phyloP scores from a whole-genome alignment of 1,284 basidiomycete genomes.

The Volvariella surrecta region DNA sequence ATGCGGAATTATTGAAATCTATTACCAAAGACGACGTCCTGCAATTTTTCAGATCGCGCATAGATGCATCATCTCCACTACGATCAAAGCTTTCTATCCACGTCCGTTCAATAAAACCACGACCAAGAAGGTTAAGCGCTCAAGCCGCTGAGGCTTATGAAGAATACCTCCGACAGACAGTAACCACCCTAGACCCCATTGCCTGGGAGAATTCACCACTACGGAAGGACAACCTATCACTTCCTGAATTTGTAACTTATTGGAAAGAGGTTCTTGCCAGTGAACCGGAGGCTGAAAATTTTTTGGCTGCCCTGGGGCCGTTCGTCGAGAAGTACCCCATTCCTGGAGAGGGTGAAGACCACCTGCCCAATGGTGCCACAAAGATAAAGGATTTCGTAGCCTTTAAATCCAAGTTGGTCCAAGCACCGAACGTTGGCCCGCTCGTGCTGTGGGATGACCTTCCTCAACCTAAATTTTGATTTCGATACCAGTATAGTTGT shows the following conservation, averaged over 20 bases:
- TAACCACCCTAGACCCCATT: constrained; percentile 13
- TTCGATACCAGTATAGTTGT: background rate
- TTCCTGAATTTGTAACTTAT: constrained; percentile 36
- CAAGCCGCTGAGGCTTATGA: constrained; percentile 63
- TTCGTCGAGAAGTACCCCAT: constrained; percentile 47
- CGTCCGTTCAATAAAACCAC: constrained; percentile 61
- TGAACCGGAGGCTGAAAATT: constrained; percentile 22
- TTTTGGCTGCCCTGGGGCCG: constrained; percentile 44
- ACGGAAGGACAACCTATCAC: constrained; percentile 27
- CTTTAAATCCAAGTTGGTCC: constrained; percentile 60
- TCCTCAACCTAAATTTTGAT: constrained; percentile 35
- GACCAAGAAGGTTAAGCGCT: constrained; percentile 52
- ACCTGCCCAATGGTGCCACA: constrained; percentile 41
- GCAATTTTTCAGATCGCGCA: constrained; percentile 61
- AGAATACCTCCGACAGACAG: constrained; percentile 33
- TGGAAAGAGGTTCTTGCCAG: constrained; percentile 28
- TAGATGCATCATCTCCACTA: constrained; percentile 63
- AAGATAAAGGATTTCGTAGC: constrained; percentile 60
- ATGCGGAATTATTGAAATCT: constrained; percentile 53
- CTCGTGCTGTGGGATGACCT: constrained; percentile 64
- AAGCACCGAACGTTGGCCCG: constrained; percentile 46
- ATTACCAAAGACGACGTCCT: constrained; percentile 77
- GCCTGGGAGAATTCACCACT: constrained; percentile 55
- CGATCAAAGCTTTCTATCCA: constrained; percentile 82
- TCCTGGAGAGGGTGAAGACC: constrained; percentile 40